Conservation (phyloP, 768 basidiomycete genomes). For the Rickenella mellea region DNA sequence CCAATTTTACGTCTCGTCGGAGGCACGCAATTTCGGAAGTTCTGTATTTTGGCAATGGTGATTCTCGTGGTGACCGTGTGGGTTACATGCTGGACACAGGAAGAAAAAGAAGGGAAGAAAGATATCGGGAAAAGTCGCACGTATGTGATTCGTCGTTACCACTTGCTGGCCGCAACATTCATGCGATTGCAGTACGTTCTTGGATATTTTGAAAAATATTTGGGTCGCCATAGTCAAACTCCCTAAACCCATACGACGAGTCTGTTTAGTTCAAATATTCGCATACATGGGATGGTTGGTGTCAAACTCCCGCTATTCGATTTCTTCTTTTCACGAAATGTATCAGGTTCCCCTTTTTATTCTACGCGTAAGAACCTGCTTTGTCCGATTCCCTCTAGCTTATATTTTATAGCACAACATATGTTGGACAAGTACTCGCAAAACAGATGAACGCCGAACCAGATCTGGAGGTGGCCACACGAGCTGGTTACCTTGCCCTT, state of each 20-base stretch:
- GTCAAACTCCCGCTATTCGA: neutral
- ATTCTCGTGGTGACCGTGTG: constrained; percentile 75
- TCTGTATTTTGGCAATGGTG: constrained; percentile 78
- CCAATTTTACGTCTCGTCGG: constrained; percentile 75
- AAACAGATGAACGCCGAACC: constrained; percentile 65
- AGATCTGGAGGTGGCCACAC: constrained; percentile 72
- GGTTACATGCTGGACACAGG: constrained; percentile 80
- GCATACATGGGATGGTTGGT: constrained; percentile 94
- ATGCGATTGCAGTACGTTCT: too few species aligned
- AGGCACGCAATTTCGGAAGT: constrained; percentile 92
- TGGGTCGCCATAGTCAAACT: constrained; percentile 61
- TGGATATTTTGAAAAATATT: constrained; percentile 77
- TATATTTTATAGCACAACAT: constrained; percentile 59
- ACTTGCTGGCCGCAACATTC: too few species aligned
- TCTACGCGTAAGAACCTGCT: constrained; percentile 59
- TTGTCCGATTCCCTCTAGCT: constrained; percentile 3
- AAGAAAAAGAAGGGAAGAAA: constrained; percentile 61
- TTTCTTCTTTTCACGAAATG: constrained; percentile 5
- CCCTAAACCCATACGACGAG: constrained; percentile 76
- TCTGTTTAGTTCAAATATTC: constrained; percentile 89
- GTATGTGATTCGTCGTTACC: too few species aligned
- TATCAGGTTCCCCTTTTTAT: constrained; percentile 88
- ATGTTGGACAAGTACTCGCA: constrained; percentile 91
- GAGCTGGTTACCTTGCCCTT: constrained; percentile 83
- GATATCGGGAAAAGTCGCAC: constrained; percentile 17